These are phyloP conservation scores for Chlorociboria aeruginascens DNA, from an alignment of 495 filamentous ascomycete genomes.

Conservation along the genomic window DNA sequence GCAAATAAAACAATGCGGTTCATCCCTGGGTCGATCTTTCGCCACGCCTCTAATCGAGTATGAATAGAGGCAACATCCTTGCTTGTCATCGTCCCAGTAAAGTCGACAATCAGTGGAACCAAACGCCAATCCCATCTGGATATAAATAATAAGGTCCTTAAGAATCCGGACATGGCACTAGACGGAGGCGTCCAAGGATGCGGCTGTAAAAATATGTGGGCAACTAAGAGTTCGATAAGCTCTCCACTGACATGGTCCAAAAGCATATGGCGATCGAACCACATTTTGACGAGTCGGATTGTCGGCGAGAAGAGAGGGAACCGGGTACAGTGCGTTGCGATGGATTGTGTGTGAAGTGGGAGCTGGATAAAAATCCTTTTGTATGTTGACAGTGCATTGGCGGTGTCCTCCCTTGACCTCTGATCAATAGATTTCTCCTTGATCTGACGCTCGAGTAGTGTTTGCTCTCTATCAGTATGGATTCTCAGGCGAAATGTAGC, in stretches of 20 bases:
- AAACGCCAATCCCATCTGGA: conserved; percentile 85
- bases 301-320: conserved; percentile 72
- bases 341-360: conserved; percentile 68
- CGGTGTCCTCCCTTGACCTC: conserved; percentile 50
- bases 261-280: conserved; percentile 80
- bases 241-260: conserved; percentile 63
- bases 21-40: conserved; percentile 80
- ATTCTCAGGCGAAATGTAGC: conserved; percentile 57
- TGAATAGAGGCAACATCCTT: conserved; percentile 47
- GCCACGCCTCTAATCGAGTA: conserved; percentile 64
- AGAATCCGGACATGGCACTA: conserved; percentile 68
- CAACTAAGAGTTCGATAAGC: conserved; percentile 68
- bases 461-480: conserved; percentile 74
- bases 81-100: conserved; percentile 40
- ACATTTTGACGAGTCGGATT: conserved; percentile 79
- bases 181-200: conserved; percentile 73
- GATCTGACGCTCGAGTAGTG: conserved; percentile 62
- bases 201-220: conserved; percentile 65
- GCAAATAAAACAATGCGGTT: conserved; percentile 73
- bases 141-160: conserved; percentile 64
- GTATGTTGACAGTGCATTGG: conserved; percentile 54
- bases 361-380: conserved; percentile 57
- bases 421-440: conserved; percentile 57
- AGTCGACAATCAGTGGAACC: conserved; percentile 69
- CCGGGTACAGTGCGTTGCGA: conserved; percentile 67